A percentile compares a stretch with the other conserved stretches of the same genome.
phyloP scores from a whole-genome alignment of 2,329 filamentous ascomycete species.

The Aspergillus tamarii region DNA sequence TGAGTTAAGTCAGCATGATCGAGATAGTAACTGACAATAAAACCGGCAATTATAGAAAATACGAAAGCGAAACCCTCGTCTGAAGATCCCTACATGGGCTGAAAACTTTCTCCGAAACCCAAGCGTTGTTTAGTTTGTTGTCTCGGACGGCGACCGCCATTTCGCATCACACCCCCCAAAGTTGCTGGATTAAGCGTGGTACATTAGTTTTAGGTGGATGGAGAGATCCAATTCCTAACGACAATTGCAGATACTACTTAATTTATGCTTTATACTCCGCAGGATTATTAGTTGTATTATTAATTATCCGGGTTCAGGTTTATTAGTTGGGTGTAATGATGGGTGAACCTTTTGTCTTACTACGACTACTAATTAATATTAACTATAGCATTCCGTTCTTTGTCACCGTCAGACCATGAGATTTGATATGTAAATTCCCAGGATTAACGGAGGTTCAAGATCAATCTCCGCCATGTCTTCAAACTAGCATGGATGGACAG shows the following conservation, averaged over 20 bases:
- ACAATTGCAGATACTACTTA: conserved; percentile 6
- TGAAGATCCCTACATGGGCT: conserved; percentile 15
- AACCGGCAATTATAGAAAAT: background rate
- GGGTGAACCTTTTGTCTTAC: background rate
- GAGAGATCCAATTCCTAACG: conserved; percentile 2
- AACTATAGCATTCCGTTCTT: background rate
- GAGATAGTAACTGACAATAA: background rate
- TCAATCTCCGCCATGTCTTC: background rate
- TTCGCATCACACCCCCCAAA: conserved; percentile 8
- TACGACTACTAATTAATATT: background rate
- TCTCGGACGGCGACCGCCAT: conserved; percentile 22
- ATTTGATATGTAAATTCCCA: background rate
- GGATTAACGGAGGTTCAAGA: background rate
- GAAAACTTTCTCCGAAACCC: conserved; percentile 15
- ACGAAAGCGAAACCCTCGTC: conserved; percentile 1
- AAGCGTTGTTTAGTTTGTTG: conserved; percentile 3
- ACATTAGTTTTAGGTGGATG: conserved; percentile 14
- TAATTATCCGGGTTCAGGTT: conserved; percentile 4
- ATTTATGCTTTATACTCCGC: conserved; percentile 2
- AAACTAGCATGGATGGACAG: background rate
- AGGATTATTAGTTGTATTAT: conserved; percentile 5
- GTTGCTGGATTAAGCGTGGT: conserved; percentile 18
- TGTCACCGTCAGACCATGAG: background rate
- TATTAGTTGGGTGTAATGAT: background rate
- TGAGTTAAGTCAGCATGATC: background rate